Percentiles rank a stretch among this genome's conserved stretches.
These are phyloP conservation scores for Naganishia friedmannii DNA, from an alignment of 768 basidiomycete species.

Conservation along the genomic window DNA sequence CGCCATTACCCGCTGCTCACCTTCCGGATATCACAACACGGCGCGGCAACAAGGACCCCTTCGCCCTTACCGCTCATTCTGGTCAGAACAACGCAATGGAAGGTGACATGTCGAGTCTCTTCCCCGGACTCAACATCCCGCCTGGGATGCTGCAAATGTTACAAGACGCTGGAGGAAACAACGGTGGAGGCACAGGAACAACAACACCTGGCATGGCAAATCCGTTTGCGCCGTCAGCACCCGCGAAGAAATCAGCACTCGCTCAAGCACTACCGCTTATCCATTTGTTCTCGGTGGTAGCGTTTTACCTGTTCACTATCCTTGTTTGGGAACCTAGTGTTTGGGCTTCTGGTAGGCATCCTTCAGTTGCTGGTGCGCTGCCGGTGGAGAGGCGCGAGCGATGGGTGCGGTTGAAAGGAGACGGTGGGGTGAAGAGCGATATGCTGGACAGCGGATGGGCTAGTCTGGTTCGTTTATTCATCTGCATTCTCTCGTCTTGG, in stretches of 20 bases:
- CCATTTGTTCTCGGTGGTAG: slow-evolving; percentile 42
- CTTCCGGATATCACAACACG: background rate
- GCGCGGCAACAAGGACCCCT: background rate
- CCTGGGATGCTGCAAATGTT: slow-evolving; percentile 13
- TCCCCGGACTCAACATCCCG: background rate
- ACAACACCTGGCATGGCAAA: background rate
- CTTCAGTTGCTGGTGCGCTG: background rate
- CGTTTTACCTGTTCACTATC: slow-evolving; percentile 40
- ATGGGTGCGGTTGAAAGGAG: slow-evolving; percentile 1
- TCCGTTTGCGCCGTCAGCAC: background rate
- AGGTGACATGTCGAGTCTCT: background rate
- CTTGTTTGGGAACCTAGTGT: slow-evolving; percentile 50
- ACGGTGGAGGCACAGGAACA: background rate
- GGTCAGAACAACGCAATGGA: background rate
- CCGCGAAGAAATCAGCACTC: slow-evolving; percentile 29
- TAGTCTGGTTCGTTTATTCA: background rate
- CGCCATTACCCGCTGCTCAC: background rate
- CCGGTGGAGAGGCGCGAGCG: background rate
- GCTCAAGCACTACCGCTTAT: slow-evolving; percentile 44
- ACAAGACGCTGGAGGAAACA: slow-evolving; percentile 5
- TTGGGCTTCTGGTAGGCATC: slow-evolving; percentile 24
- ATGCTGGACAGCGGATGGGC: slow-evolving; percentile 6
- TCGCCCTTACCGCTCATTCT: background rate
- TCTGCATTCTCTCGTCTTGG: background rate
- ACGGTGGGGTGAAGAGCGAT: background rate